phyloP scores from a whole-genome alignment of 2,329 filamentous ascomycete species.

The Aspergillus eucalypticola region DNA sequence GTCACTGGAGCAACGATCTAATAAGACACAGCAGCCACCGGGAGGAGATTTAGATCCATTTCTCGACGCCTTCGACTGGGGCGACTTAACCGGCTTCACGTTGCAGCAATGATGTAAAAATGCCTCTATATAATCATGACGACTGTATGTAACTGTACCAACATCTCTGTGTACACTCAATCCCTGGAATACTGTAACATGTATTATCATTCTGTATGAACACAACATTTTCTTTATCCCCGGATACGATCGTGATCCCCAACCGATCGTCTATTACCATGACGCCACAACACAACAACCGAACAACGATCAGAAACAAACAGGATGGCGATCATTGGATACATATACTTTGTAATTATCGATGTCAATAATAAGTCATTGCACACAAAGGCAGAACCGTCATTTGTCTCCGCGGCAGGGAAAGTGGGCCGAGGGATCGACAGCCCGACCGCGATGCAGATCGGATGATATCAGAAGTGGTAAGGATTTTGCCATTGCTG shows the following conservation, averaged over 20 bases:
- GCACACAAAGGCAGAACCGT: neutral
- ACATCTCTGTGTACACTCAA: neutral
- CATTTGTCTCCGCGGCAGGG: neutral
- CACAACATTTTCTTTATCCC: too few species aligned
- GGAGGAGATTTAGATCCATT: conserved; percentile 35
- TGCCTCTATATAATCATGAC: neutral
- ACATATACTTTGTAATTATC: neutral
- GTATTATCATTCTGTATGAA: neutral
- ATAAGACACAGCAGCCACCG: conserved; percentile 22
- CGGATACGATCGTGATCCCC: too few species aligned
- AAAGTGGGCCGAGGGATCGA: neutral
- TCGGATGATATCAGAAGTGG: conserved; percentile 1
- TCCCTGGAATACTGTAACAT: neutral
- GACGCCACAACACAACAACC: neutral
- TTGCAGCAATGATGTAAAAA: conserved; percentile 19
- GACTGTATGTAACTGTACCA: neutral
- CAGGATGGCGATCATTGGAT: neutral
- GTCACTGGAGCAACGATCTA: neutral
- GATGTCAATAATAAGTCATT: conserved; percentile 1
- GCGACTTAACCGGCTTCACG: conserved; percentile 32
- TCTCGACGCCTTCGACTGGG: conserved; percentile 38
- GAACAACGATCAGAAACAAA: neutral
- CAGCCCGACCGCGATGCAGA: neutral
- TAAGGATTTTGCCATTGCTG: neutral
- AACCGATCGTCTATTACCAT: neutral